A percentile compares a stretch with the other conserved stretches of the same genome.
Evolutionary conservation across 2,329 filamentous ascomycete genomes (phyloP).

Genomic region (Colletotrichum filicis): DNA sequence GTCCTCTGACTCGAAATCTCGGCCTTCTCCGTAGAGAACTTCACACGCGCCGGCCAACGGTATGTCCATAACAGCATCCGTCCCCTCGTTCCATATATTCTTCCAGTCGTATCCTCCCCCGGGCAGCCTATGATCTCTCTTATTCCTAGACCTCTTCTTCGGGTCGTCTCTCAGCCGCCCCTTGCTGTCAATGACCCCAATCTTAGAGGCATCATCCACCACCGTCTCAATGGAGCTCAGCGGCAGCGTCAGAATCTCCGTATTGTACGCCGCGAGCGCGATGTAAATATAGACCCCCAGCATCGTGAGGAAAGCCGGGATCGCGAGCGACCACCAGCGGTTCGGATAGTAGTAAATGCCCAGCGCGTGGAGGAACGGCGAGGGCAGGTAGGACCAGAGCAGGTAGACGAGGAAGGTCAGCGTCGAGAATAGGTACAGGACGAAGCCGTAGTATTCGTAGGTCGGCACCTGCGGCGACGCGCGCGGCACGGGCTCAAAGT

Average conservation of each 20-base stretch:
- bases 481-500: slow-evolving; percentile 81
- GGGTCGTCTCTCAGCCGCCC: slow-evolving; percentile 60
- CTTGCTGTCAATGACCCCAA: slow-evolving; percentile 82
- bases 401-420: slow-evolving; percentile 80
- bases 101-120: slow-evolving; percentile 74
- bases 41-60: slow-evolving; percentile 95
- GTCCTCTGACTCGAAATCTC: slow-evolving; percentile 40
- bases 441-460: slow-evolving; percentile 99
- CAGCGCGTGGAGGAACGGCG: slow-evolving; percentile 89
- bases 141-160: slow-evolving; percentile 43
- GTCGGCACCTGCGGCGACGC: slow-evolving; percentile 96
- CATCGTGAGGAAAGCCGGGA: slow-evolving; percentile 92
- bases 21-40: slow-evolving; percentile 81
- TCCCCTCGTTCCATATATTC: slow-evolving; percentile 88
- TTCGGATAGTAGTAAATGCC: slow-evolving; percentile 98
- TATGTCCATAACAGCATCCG: slow-evolving; percentile 97
- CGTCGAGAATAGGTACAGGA: slow-evolving; percentile 90
- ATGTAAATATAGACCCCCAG: slow-evolving; percentile 92
- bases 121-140: slow-evolving; percentile 49
- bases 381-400: slow-evolving; percentile 90
- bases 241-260: slow-evolving; percentile 85
- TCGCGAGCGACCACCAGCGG: slow-evolving; percentile 95
- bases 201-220: slow-evolving; percentile 88
- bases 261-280: slow-evolving; percentile 91
- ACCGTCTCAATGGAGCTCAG: slow-evolving; percentile 86